phyloP scores from a whole-genome alignment of 345 rosid genomes.

The Bruguiera parviflora region DNA sequence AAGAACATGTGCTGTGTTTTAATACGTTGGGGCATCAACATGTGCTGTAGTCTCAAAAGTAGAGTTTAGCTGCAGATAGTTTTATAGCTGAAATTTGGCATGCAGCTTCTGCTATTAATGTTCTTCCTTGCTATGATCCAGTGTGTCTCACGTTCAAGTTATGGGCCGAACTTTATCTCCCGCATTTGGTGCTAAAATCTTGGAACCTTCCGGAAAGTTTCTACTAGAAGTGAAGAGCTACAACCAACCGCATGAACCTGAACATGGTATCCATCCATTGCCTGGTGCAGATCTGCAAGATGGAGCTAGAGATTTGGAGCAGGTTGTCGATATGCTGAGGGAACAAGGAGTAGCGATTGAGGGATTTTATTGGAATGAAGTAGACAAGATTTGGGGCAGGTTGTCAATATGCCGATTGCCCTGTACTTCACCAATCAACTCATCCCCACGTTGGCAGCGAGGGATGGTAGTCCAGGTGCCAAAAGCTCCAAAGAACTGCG shows the following conservation, averaged over 20 bases:
- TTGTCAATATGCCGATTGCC: too few relatives aligned
- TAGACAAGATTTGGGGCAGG: too few relatives aligned
- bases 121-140: slow-evolving; percentile 34
- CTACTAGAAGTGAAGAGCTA: slow-evolving; percentile 46
- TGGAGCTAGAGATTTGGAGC: slow-evolving; percentile 41
- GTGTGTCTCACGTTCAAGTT: slow-evolving; percentile 66
- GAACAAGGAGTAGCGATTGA: slow-evolving; percentile 36
- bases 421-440: too few relatives aligned
- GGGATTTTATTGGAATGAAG: slow-evolving; percentile 45
- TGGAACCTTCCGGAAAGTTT: slow-evolving; percentile 50
- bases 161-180: slow-evolving; percentile 59
- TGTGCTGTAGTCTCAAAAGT: background rate
- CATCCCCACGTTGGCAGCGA: too few relatives aligned
- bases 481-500: too few relatives aligned
- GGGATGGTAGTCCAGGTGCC: too few relatives aligned
- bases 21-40: too few relatives aligned
- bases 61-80: background rate
- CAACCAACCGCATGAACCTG: slow-evolving; percentile 26
- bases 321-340: slow-evolving; percentile 41
- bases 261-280: slow-evolving; percentile 10
- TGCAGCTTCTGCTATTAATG: slow-evolving; percentile 7
- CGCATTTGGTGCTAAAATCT: slow-evolving; percentile 39
- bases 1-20: background rate
- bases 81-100: background rate
- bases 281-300: slow-evolving; percentile 16